Evolutionary conservation across 108 stramenopile genomes (phyloP).

Genomic region (Skeletonema costatum): DNA sequence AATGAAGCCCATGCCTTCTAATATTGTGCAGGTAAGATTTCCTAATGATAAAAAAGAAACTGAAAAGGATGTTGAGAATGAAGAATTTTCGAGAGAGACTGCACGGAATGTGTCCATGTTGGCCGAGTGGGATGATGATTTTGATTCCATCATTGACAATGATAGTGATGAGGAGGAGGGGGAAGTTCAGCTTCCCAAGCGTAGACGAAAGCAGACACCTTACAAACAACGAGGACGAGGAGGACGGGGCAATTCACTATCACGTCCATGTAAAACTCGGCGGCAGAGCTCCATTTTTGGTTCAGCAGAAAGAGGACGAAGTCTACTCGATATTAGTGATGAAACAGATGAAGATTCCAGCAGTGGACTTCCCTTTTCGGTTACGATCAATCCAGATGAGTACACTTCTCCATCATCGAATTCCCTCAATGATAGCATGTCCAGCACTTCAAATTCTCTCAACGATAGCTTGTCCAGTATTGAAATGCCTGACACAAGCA

Average conservation of each 20-base stretch:
- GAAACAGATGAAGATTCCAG: constrained; percentile 14
- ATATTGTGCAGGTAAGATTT: constrained; percentile 30
- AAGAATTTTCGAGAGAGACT: constrained; percentile 23
- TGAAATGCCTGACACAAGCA: not conserved
- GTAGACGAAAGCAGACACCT: constrained; percentile 33
- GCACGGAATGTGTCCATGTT: constrained; percentile 37
- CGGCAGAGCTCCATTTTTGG: constrained; percentile 40
- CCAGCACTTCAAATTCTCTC: not conserved
- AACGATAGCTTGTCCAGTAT: constrained; percentile 5
- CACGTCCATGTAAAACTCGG: constrained; percentile 20
- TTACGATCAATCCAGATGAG: constrained; percentile 40
- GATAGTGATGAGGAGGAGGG: not conserved
- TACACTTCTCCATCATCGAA: constrained; percentile 40
- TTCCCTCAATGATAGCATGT: constrained; percentile 12
- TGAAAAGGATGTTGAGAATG: constrained; percentile 13
- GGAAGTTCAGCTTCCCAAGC: constrained; percentile 5
- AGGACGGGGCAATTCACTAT: not conserved
- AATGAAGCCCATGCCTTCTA: constrained; percentile 40
- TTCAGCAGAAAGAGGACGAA: constrained; percentile 11
- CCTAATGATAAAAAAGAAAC: constrained; percentile 20
- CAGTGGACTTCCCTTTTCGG: constrained; percentile 21
- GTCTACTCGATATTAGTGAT: constrained; percentile 26
- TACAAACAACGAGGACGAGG: constrained; percentile 19
- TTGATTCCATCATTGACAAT: constrained; percentile 16
- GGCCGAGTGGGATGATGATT: constrained; percentile 50